These are phyloP conservation scores for Pezicula radicicola DNA, from an alignment of 2,329 filamentous ascomycete species.

Conservation along the genomic window DNA sequence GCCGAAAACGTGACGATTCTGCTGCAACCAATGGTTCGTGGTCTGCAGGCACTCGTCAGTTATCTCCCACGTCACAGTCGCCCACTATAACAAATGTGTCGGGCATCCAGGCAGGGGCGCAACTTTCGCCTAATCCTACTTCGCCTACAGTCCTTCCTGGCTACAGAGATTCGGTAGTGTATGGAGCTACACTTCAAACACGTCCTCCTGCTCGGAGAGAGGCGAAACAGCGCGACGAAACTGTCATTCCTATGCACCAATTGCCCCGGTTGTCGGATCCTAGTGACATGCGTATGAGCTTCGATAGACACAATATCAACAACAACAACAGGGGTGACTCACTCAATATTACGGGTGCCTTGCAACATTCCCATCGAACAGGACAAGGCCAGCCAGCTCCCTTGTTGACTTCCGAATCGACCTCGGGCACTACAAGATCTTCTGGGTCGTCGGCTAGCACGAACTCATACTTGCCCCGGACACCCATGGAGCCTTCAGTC, in stretches of 20 bases:
- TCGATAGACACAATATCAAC: conserved; percentile 3
- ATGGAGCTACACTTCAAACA: conserved; percentile 12
- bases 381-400: conserved; percentile 21
- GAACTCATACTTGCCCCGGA: conserved; percentile 25
- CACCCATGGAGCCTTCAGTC: conserved; percentile 25
- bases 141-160: conserved; percentile 24
- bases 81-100: conserved; percentile 10
- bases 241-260: conserved; percentile 7
- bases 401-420: conserved; percentile 25
- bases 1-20: conserved; percentile 18
- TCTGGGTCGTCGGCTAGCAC: conserved; percentile 21
- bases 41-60: conserved; percentile 10
- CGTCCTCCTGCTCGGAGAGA: conserved; percentile 24
- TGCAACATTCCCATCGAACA: conserved; percentile 21
- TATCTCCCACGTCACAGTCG: conserved; percentile 7
- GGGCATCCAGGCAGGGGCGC: conserved; percentile 4
- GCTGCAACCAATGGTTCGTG: conserved; percentile 16
- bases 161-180: conserved; percentile 26
- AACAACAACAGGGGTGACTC: conserved; percentile 11
- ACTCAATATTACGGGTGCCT: conserved; percentile 13
- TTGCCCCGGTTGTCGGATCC: conserved; percentile 12
- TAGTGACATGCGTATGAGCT: conserved; percentile 15
- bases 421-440: conserved; percentile 14
- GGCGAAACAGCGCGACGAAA: conserved; percentile 15
- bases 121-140: conserved; percentile 14